Conservation (phyloP, 306 rosid species). For the Trifolium subterraneum region DNA sequence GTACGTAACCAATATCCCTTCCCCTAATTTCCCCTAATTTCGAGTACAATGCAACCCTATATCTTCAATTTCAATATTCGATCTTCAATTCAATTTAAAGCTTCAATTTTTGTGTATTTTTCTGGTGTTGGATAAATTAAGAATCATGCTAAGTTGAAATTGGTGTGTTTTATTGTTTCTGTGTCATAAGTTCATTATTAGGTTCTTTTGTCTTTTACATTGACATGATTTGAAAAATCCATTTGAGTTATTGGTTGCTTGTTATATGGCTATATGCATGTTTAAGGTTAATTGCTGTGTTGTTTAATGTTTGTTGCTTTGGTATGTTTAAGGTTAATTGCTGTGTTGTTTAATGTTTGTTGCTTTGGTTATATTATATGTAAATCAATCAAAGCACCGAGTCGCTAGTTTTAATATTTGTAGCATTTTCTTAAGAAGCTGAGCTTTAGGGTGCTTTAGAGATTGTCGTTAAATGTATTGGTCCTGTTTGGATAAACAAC, state of each 20-base stretch:
- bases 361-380: conserved; percentile 4
- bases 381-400: not conserved
- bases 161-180: not conserved
- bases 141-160: not conserved
- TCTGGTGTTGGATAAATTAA: no score
- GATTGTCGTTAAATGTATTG: no score
- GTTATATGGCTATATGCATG: not conserved
- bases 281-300: conserved; percentile 14
- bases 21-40: not conserved
- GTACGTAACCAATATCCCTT: conserved; percentile 20
- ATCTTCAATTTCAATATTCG: not conserved
- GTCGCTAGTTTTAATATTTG: not conserved
- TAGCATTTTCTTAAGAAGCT: not conserved
- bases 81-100: not conserved
- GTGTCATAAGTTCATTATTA: not conserved
- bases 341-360: not conserved
- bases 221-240: not conserved
- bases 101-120: not conserved
- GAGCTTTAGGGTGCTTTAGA: no score
- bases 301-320: no score
- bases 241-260: not conserved
- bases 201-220: not conserved
- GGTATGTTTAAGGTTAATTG: no score
- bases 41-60: conserved; percentile 17
- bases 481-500: not conserved